A percentile compares a stretch with the other conserved stretches of the same genome.
Conservation (phyloP, 2,329 filamentous ascomycete genomes). For the Juglanconis oblonga region DNA sequence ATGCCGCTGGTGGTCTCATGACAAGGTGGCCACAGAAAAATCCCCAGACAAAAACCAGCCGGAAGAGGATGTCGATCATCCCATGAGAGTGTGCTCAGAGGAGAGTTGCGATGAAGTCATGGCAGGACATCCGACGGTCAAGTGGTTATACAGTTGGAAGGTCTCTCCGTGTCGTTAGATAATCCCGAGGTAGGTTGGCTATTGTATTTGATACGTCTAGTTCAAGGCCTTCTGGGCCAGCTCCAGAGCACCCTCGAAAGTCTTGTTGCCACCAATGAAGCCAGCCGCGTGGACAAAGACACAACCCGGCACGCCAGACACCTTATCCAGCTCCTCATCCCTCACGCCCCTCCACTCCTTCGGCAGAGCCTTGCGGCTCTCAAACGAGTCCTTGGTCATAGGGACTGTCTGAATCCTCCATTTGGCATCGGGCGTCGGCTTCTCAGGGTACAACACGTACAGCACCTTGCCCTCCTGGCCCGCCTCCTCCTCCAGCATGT, state of each 20-base stretch:
- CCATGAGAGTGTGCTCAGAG: no score
- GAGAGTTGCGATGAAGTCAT: no score
- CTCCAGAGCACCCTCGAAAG: constrained; percentile 78
- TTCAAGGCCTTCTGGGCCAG: constrained; percentile 79
- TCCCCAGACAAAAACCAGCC: no score
- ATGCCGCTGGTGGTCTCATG: no score
- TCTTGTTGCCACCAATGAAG: constrained; percentile 95
- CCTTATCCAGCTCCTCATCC: constrained; percentile 76
- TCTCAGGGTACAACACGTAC: constrained; percentile 92
- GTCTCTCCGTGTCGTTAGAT: no score
- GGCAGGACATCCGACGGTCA: no score
- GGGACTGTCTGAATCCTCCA: constrained; percentile 96
- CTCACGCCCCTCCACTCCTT: constrained; percentile 89
- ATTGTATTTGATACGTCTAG: constrained; percentile 23
- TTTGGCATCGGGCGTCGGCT: constrained; percentile 68
- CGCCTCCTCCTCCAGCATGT: constrained; percentile 71
- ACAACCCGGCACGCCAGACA: constrained; percentile 67
- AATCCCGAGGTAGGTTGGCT: no score
- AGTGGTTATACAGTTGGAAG: no score
- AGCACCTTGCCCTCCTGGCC: constrained; percentile 57
- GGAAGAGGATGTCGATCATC: no score
- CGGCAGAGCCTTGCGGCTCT: constrained; percentile 86
- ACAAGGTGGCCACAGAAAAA: no score
- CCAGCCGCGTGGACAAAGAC: constrained; percentile 93
- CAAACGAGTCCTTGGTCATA: constrained; percentile 78